Evolutionary conservation across 441 rosid species (phyloP).

Genomic region (Brassica balearica): DNA sequence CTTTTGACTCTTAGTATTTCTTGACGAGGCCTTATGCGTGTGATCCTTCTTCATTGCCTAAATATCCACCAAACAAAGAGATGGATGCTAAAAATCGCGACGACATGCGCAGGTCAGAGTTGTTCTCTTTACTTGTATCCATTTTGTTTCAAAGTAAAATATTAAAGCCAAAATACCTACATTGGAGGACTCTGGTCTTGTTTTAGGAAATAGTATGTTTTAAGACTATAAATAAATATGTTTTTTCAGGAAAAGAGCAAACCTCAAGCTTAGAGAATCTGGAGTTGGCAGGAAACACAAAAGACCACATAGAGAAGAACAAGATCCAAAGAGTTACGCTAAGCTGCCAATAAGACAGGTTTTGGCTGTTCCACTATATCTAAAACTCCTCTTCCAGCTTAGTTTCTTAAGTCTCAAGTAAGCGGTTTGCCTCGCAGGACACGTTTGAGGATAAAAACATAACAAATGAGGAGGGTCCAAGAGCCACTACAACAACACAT

Average conservation of each 20-base stretch:
- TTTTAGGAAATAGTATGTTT: slow-evolving; percentile 5
- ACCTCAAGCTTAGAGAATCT: slow-evolving; percentile 51
- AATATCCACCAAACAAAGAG: slow-evolving; percentile 92
- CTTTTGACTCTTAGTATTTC: slow-evolving; percentile 63
- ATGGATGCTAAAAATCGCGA: slow-evolving; percentile 87
- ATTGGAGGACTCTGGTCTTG: background rate
- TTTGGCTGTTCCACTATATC: background rate
- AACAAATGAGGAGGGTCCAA: slow-evolving; percentile 48
- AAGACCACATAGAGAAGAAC: slow-evolving; percentile 50
- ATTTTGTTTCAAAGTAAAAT: background rate
- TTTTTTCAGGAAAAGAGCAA: slow-evolving; percentile 65
- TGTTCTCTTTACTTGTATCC: slow-evolving; percentile 7
- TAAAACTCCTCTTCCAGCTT: slow-evolving; percentile 15
- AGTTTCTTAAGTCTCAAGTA: slow-evolving; percentile 20
- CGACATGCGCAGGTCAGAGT: slow-evolving; percentile 67
- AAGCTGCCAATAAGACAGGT: slow-evolving; percentile 58
- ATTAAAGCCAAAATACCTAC: background rate
- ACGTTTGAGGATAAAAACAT: slow-evolving; percentile 32
- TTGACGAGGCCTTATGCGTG: slow-evolving; percentile 73
- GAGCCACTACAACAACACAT: slow-evolving; percentile 40
- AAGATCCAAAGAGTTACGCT: slow-evolving; percentile 46
- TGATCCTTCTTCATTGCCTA: slow-evolving; percentile 89
- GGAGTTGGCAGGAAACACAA: slow-evolving; percentile 56
- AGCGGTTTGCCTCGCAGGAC: slow-evolving; percentile 24
- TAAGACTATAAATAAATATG: background rate